Conservation (phyloP, 2,329 filamentous ascomycete genomes). For the Phoma sp. region DNA sequence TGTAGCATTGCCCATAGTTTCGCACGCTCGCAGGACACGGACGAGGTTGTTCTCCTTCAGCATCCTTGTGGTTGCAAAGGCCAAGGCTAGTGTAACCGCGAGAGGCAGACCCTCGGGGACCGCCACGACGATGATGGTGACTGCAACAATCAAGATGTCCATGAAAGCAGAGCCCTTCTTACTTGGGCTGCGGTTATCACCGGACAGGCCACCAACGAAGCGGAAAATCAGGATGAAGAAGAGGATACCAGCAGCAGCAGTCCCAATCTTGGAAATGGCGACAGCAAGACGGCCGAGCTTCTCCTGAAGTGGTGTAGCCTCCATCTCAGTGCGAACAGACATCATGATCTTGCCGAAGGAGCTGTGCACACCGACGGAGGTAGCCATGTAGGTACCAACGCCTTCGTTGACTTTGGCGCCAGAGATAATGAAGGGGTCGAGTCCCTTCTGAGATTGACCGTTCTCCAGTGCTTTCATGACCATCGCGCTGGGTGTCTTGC, state of each 20-base stretch:
- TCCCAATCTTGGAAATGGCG: slow-evolving; percentile 60
- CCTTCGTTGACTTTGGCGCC: slow-evolving; percentile 63
- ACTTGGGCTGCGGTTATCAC: slow-evolving; percentile 31
- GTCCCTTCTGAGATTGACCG: slow-evolving; percentile 56
- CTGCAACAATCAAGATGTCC: slow-evolving; percentile 52
- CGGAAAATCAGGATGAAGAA: slow-evolving; percentile 51
- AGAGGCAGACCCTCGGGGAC: slow-evolving; percentile 51
- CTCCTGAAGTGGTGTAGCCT: slow-evolving; percentile 62
- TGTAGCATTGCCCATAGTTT: slow-evolving; percentile 48
- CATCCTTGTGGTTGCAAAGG: slow-evolving; percentile 47
- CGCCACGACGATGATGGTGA: slow-evolving; percentile 53
- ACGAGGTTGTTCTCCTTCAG: slow-evolving; percentile 48
- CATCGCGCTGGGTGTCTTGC: slow-evolving; percentile 68
- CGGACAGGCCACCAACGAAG: slow-evolving; percentile 44
- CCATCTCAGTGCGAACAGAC: slow-evolving; percentile 61
- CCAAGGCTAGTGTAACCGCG: slow-evolving; percentile 44
- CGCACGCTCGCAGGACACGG: slow-evolving; percentile 42
- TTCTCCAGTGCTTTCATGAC: slow-evolving; percentile 64
- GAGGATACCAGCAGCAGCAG: slow-evolving; percentile 45
- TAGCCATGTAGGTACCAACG: slow-evolving; percentile 62
- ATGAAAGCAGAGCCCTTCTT: slow-evolving; percentile 50
- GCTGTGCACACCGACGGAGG: slow-evolving; percentile 63
- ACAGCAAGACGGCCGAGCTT: slow-evolving; percentile 62
- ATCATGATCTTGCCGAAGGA: slow-evolving; percentile 65
- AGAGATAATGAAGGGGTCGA: slow-evolving; percentile 71